These are phyloP conservation scores for Naganishia vishniacii DNA, from an alignment of 768 basidiomycete species.

Conservation along the genomic window DNA sequence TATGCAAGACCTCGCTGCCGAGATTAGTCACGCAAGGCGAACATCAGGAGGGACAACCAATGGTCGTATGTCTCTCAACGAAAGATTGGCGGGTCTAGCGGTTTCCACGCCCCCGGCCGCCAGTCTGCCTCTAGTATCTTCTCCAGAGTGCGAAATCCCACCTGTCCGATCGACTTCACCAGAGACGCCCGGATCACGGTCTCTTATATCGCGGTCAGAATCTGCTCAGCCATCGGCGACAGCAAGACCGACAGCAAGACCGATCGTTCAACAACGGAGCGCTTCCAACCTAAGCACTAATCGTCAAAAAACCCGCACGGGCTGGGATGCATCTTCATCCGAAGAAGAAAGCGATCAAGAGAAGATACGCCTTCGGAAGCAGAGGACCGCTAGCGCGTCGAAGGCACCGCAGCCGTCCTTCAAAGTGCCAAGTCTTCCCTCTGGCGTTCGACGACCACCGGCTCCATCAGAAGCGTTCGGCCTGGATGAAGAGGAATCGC, in stretches of 20 bases:
- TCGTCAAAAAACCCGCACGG: neutral
- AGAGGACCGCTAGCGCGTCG: neutral
- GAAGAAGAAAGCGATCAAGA: conserved; percentile 22
- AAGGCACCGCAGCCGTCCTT: neutral
- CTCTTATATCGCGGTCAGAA: neutral
- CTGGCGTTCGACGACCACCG: conserved; percentile 27
- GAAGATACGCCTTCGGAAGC: conserved; percentile 5
- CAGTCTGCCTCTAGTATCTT: conserved; percentile 1
- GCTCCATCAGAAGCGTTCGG: conserved; percentile 28
- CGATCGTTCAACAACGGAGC: conserved; percentile 1
- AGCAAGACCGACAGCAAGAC: neutral
- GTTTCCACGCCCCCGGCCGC: conserved; percentile 7
- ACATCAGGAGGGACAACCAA: neutral
- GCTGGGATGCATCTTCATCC: conserved; percentile 26
- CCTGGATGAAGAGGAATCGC: conserved; percentile 11
- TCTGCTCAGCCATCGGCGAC: neutral
- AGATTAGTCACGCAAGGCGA: neutral
- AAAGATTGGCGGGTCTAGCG: conserved; percentile 12
- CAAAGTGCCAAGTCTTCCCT: conserved; percentile 25
- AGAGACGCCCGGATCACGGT: neutral
- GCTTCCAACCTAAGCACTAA: conserved; percentile 11
- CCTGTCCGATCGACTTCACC: neutral
- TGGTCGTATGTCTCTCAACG: neutral
- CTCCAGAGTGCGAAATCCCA: conserved; percentile 23
- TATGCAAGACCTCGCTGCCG: conserved; percentile 15